These are phyloP conservation scores for Cladosporium oxysporum DNA, from an alignment of 2,329 filamentous ascomycete genomes.

Conservation along the genomic window DNA sequence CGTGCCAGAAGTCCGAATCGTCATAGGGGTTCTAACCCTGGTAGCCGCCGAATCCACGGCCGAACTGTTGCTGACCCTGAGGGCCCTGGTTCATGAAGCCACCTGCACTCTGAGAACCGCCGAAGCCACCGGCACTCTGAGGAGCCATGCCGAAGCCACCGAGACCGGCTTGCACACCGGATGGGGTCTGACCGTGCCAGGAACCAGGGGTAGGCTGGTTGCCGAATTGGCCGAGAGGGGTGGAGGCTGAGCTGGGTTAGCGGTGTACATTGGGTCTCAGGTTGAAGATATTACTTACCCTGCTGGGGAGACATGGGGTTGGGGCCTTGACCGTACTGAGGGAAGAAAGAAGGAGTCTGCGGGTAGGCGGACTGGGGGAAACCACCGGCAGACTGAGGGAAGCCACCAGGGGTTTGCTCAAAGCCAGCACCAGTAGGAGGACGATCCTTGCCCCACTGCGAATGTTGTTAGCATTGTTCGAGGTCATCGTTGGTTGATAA, in stretches of 20 bases:
- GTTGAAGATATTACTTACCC: conserved; percentile 21
- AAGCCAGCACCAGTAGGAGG: conserved; percentile 65
- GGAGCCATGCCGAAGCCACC: conserved; percentile 37
- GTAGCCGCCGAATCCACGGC: conserved; percentile 59
- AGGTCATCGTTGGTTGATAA: neutral
- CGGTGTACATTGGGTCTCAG: conserved; percentile 10
- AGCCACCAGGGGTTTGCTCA: conserved; percentile 70
- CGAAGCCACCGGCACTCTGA: conserved; percentile 78
- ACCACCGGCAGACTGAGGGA: conserved; percentile 68
- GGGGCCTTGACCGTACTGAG: conserved; percentile 79
- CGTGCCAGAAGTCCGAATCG: conserved; percentile 17
- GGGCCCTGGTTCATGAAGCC: conserved; percentile 55
- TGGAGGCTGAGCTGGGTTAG: conserved; percentile 44
- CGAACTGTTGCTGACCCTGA: conserved; percentile 45
- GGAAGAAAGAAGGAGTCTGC: conserved; percentile 79
- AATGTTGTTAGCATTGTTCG: conserved; percentile 33
- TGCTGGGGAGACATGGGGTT: conserved; percentile 59
- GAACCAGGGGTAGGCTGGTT: conserved; percentile 54
- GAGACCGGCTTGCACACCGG: conserved; percentile 16
- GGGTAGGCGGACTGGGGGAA: conserved; percentile 46
- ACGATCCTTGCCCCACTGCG: conserved; percentile 98
- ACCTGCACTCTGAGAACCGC: conserved; percentile 60
- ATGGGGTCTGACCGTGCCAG: conserved; percentile 45
- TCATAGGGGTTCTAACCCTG: conserved; percentile 50
- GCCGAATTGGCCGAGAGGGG: conserved; percentile 58